Evolutionary conservation across 768 basidiomycete species (phyloP), one percentile per base, ranked within the genome.

Genomic region (Podaxis mareebaensis): DNA sequence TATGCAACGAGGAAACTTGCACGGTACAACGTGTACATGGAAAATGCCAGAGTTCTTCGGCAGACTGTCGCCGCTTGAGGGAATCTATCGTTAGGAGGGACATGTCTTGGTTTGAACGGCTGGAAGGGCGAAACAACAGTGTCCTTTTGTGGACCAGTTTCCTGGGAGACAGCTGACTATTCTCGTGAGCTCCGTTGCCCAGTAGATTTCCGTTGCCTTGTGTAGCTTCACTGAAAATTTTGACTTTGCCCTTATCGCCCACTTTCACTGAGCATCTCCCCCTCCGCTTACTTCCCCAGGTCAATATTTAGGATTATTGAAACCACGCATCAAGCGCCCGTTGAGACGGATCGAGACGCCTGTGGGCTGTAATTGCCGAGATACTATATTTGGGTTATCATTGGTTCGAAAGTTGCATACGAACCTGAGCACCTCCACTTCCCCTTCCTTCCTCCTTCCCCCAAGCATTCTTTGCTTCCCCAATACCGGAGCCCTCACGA

Each of bases 351-450:
- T 42, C 17, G 6, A 22, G 17, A 46, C n/a, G 6, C 5, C 20
- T n/a, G 20, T 20, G 17, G 44, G 20, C n/a, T 44, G 52, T 3
- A 13, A 53, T 12, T 28, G 54, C 39, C 54, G 54, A 56, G 54
- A 61, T 61, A 44, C 60, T 52, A 61, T 61, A 53, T 61, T 61
- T 53, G 60, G 60, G 42, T 30, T 44, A 28, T 53, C 52, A 53
- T 61, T 61, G 60, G 60, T 61, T 61, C 60, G 51, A 61, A 54
- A 56, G 38, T 53, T 61, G 60, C 20, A 12, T 40, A 58, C 56
- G 56, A 58, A 58, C 58, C 58, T 58, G 26, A 30, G 3, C 7
- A 36, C 54, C 11, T 58, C 40, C 56, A 46, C 56, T 44, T 10
- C 10, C 24, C 42, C 56, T 58, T 58, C 36, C 49, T 38, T 30